Evolutionary conservation across 2,329 filamentous ascomycete species (phyloP), one percentile per base, ranked within the genome.

Genomic region (Lecanicillium sp.): DNA sequence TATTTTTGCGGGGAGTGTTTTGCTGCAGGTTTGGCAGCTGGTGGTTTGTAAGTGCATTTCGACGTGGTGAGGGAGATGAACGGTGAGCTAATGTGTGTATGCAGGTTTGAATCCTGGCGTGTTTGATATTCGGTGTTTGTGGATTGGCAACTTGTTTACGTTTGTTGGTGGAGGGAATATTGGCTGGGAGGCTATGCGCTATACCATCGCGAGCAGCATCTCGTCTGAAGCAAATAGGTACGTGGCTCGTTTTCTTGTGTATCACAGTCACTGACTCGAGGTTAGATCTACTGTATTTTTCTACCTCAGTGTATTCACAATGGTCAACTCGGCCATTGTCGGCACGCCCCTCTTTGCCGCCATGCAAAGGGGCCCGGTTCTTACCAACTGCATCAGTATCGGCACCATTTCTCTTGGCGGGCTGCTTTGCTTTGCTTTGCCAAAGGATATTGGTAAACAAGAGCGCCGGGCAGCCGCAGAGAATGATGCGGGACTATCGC

Each of bases 331-430:
- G 9, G 1, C 34, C 5, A 2, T 37, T 2, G 25, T 25, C 5
- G 40, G 35, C 1, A 13, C 27, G 6, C 15, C 37, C 19, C 34
- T 42, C 12, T 42, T 37, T 22, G 36, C 33, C 18, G 34, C 34
- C 6, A 42, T 42, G 40, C 22, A 18, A 5, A 28, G 30, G 10
- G 30, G 40, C 4, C 35, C 40, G 5, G 25, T 42, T 5, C 37
- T 42, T 7, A 33, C 40, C 1, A 29, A 42, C 7, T 29, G 29
- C 5, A 27, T 37, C 6, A 29, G 34, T 9, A 19, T 19, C 22
- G 15, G 17, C 22, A 10, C 28, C 6, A 29, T 34, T 12, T 12
- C 15, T 6, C 3, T 22, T 3, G 30, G 29, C 7, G 8, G 20
- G 10, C 17, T 29, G 1, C 25, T 42, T 6, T 19, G 34, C 3